Evolutionary conservation across 208 protist genomes (phyloP), one percentile per base, ranked within the genome.

Genomic region (Leptomonas pyrrhocoris): DNA sequence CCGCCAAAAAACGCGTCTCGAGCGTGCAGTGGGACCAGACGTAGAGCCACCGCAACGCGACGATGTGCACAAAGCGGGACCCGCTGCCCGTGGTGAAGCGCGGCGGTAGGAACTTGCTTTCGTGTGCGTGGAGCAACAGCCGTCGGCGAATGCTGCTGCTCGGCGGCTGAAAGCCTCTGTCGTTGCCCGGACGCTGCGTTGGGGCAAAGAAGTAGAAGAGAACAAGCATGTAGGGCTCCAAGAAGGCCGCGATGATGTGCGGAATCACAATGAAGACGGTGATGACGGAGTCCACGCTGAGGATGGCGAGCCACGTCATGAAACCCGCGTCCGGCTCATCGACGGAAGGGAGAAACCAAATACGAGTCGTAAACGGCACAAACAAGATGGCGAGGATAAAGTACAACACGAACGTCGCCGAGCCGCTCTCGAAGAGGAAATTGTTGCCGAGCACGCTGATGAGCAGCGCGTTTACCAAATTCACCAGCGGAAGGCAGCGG

Each of bases 311-410:
- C 84, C 83, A 92, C 36, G 75, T 79, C 63, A 89, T 76, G 12
- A 86, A 28, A 15, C 71, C 81, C 18, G 81, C 79, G 45, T 83
- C 82, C 5, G 90, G 90, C 68, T 95, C 86, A 58, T 92, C 83
- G 7, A 90, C 27, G 0, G 90, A 95, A 0, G 83, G 79, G n/a
- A 95, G 72, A 42, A 95, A 86, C 85, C 86, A 95, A 25, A 88
- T 61, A 25, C 83, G 90, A 11, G 90, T 84, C 4, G 86, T 93
- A 65, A 92, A 95, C 3, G 90, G 86, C 28, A 84, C 70, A 27
- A 86, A 86, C 2, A 91, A 65, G n/a, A 85, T 30, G 7, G 68
- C 62, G n/a, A 93, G 65, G 3, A 91, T n/a, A 31, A 87, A 25
- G 55, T 92, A 90, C 16, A 95, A 43, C 18, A 90, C 16, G 18